These are phyloP conservation scores for Rosa multiflora DNA, from an alignment of 306 rosid genomes.

Conservation along the genomic window DNA sequence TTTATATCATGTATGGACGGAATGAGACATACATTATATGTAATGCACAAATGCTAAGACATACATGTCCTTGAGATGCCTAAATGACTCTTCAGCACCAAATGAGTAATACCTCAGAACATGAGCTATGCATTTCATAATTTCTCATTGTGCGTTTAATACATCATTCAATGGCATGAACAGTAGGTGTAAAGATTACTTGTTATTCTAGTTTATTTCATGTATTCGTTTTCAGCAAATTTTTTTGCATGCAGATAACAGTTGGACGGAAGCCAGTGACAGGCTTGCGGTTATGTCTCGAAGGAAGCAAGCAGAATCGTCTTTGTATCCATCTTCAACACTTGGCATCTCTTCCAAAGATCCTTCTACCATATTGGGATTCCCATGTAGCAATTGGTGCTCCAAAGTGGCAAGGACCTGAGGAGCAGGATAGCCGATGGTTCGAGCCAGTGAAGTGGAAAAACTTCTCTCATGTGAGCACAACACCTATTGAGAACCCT, in stretches of 20 bases:
- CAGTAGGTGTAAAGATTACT: background rate
- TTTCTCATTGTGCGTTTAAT: background rate
- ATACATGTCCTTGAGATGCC: constrained; percentile 10
- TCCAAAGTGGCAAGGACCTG: constrained; percentile 87
- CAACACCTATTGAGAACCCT: constrained; percentile 76
- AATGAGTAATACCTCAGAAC: background rate
- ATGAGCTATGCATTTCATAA: background rate
- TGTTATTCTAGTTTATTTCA: background rate
- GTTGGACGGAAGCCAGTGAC: constrained; percentile 89
- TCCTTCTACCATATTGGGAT: constrained; percentile 74
- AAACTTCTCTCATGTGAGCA: constrained; percentile 82
- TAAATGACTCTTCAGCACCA: constrained; percentile 1
- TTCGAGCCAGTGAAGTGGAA: constrained; percentile 86
- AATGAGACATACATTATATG: background rate
- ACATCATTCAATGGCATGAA: background rate
- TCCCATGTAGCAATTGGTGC: constrained; percentile 76
- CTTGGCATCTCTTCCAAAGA: constrained; percentile 72
- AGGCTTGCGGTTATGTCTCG: constrained; percentile 66
- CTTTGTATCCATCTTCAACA: constrained; percentile 81
- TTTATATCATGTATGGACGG: background rate
- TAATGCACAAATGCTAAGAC: background rate
- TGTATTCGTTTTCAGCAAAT: constrained; percentile 4
- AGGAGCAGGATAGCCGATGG: constrained; percentile 94
- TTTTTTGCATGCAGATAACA: constrained; percentile 53
- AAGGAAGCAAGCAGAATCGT: constrained; percentile 77